phyloP scores from a whole-genome alignment of 106 monocot genomes.

The Acanthochlamys bracteata region DNA sequence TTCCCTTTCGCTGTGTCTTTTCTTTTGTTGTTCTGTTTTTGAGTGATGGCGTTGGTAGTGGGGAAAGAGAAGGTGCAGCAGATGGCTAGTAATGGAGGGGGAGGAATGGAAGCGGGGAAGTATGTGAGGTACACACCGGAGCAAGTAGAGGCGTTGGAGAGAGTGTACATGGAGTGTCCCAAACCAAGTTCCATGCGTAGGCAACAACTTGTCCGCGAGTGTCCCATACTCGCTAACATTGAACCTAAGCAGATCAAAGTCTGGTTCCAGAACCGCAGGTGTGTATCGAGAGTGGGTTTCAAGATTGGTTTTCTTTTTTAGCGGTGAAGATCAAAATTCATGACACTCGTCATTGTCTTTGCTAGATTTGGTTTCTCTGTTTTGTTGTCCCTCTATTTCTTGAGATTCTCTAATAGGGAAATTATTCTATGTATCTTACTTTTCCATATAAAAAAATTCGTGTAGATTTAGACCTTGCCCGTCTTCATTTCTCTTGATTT shows the following conservation, averaged over 20 bases:
- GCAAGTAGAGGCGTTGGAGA: constrained; percentile 95
- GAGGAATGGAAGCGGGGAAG: constrained; percentile 69
- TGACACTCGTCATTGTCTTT: too few species aligned
- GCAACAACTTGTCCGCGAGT: constrained; percentile 88
- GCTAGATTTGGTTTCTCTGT: too few species aligned
- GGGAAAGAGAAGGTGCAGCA: constrained; percentile 14
- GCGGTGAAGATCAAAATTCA: too few species aligned
- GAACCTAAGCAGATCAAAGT: constrained; percentile 98
- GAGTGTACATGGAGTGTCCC: constrained; percentile 86
- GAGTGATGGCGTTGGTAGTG: constrained; percentile 41
- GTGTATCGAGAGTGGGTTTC: too few species aligned
- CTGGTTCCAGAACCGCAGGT: constrained; percentile 98
- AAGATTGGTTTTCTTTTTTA: not conserved
- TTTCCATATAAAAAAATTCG: too few species aligned
- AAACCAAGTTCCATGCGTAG: constrained; percentile 79
- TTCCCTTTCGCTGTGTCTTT: too few species aligned
- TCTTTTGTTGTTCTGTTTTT: too few species aligned
- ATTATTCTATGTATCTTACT: too few species aligned
- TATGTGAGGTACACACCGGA: constrained; percentile 94
- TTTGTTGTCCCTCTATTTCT: too few species aligned
- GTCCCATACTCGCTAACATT: constrained; percentile 76
- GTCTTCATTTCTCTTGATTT: too few species aligned
- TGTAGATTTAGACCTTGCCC: too few species aligned
- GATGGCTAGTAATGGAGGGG: not conserved
- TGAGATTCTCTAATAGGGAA: too few species aligned